Conservation (phyloP, 177 flowering plant genomes). For the Vitis hybrid region DNA sequence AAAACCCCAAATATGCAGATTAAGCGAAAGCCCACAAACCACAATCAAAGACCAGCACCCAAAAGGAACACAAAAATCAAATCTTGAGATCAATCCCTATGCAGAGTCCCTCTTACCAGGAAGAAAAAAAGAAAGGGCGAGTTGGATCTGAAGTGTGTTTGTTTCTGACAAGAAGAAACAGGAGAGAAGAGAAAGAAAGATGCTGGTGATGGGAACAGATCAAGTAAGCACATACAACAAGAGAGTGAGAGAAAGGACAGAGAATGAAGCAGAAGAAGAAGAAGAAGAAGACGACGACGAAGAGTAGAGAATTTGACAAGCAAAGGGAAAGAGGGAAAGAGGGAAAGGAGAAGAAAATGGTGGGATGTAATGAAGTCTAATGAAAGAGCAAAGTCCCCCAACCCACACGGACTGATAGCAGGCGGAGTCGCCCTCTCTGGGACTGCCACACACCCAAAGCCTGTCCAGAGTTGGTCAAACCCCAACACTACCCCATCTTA, state of each 20-base stretch:
- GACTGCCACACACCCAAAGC: too few relatives aligned
- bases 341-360: not conserved
- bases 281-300: not conserved
- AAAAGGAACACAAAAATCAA: not conserved
- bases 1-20: not conserved
- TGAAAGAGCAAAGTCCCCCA: too few relatives aligned
- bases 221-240: not conserved
- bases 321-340: not conserved
- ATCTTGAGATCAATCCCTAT: not conserved
- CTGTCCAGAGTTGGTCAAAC: too few relatives aligned
- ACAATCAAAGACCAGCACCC: not conserved
- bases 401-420: too few relatives aligned
- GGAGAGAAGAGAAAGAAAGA: not conserved
- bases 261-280: slow-evolving; percentile 1
- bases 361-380: not conserved
- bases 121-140: not conserved
- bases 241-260: not conserved
- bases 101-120: too few relatives aligned
- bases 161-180: not conserved
- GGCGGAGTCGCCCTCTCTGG: too few relatives aligned
- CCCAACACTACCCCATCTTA: too few relatives aligned
- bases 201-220: not conserved
- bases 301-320: not conserved
- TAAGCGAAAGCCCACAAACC: not conserved
- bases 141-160: slow-evolving; percentile 8